Conservation (phyloP, 192 early-diverging fungal genomes). For the Bifiguratus adelaidae region DNA sequence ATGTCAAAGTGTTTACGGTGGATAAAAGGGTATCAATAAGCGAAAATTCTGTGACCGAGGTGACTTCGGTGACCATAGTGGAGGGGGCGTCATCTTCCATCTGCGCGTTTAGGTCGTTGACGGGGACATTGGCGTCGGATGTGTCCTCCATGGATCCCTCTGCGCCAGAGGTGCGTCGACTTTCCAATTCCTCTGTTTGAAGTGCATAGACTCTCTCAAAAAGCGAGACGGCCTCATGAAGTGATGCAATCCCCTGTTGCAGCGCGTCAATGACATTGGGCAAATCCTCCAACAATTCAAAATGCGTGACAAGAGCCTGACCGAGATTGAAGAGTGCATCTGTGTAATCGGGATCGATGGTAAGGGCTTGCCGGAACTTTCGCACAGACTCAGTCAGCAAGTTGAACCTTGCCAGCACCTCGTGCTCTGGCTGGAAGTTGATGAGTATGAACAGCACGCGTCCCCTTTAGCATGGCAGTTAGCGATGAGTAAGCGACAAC, state of each 20-base stretch:
- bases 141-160: not conserved
- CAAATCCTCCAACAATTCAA: conserved; percentile 39
- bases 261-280: conserved; percentile 35
- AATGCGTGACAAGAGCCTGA: conserved; percentile 46
- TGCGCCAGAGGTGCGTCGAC: not conserved
- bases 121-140: not conserved
- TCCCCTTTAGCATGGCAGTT: conserved; percentile 35
- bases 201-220: conserved; percentile 35
- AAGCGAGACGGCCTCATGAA: conserved; percentile 35
- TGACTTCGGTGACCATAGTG: conserved; percentile 22
- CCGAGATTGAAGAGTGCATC: conserved; percentile 61
- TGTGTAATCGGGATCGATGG: conserved; percentile 35
- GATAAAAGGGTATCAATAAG: conserved; percentile 42
- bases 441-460: conserved; percentile 45
- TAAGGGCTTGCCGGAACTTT: conserved; percentile 33
- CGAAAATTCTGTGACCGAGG: conserved; percentile 22
- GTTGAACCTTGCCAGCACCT: conserved; percentile 20
- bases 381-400: conserved; percentile 41
- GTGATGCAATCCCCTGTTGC: conserved; percentile 17
- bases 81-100: conserved; percentile 14
- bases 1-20: conserved; percentile 30
- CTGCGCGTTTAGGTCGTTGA: conserved; percentile 1
- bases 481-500: not conserved
- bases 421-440: conserved; percentile 33
- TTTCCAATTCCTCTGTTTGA: conserved; percentile 31